A percentile compares a stretch with the other conserved stretches of the same genome.
phyloP scores from a whole-genome alignment of 306 rosid species.

The Pyrus communis region DNA sequence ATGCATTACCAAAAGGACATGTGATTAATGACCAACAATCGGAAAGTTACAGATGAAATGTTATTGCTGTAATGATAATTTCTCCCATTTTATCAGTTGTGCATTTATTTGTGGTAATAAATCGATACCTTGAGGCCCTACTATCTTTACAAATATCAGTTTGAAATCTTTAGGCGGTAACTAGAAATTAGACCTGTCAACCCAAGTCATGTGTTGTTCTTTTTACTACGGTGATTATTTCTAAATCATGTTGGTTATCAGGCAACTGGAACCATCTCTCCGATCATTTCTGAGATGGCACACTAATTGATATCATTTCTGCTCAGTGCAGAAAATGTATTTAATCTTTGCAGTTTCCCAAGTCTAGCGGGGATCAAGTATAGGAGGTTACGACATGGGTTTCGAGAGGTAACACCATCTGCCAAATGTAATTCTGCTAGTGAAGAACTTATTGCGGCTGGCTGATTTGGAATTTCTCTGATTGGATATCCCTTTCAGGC shows the following conservation, averaged over 20 bases:
- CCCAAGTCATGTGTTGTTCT: not conserved
- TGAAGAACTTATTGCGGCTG: not conserved
- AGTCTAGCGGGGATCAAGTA: conserved; percentile 57
- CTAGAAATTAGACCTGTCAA: not conserved
- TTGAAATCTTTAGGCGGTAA: not conserved
- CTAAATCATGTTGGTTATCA: not conserved
- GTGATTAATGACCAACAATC: not conserved
- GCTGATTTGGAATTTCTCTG: conserved; percentile 8
- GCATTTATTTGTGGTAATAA: not conserved
- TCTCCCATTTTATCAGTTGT: not conserved
- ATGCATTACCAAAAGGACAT: not conserved
- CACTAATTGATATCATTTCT: conserved; percentile 19
- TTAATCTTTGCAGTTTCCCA: conserved; percentile 66
- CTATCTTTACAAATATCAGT: not conserved
- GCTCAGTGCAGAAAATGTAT: conserved; percentile 78
- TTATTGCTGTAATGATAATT: not conserved
- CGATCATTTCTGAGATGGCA: not conserved
- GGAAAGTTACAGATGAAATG: not conserved
- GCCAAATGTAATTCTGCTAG: conserved; percentile 12
- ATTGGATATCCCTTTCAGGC: conserved; percentile 51
- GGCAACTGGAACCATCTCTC: conserved; percentile 2
- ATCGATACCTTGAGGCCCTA: not conserved
- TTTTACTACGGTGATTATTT: not conserved
- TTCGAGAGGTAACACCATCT: conserved; percentile 52
- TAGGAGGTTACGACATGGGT: conserved; percentile 51